Evolutionary conservation across 2,329 filamentous ascomycete species (phyloP), one percentile per base, ranked within the genome.

Genomic region (Bipolaris cookei): DNA sequence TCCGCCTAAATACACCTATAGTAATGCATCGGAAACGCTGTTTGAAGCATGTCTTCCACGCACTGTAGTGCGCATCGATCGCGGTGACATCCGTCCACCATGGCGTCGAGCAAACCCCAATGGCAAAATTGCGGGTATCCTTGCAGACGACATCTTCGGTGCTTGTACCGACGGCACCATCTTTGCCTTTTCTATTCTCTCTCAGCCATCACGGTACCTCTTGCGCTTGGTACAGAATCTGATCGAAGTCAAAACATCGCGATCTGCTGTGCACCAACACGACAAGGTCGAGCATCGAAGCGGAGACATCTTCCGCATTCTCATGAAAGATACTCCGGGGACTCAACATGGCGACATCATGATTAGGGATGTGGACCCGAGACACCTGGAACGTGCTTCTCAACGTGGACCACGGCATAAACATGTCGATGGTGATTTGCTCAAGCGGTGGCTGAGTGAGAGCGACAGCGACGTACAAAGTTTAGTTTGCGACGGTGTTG

Each of bases 171-270:
- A 84, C 54, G 84, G 84, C 32, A 78, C 80, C 1, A 67, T 86
- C 13, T 79, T 81, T 41, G 73, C 78, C 14, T 89, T 97, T 65
- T 84, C 84, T 1, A 77, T 93, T 13, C 77, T 98, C 0, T 79
- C 82, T 8, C 68, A 83, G 16, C 76, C 84, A 2, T 83, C 88
- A 6, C 90, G 89, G 85, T 82, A 83, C 6, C 80, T 96, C 3
- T 80, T 98, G 4, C 83, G 84, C 55, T 86, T 94, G 61, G 71
- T 97, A 1, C 88, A 96, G 68, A 88, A 89, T 56, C 72, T 96
- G 30, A 66, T 76, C 23, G 64, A 69, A 32, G 62, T 56, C 8
- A 69, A 70, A 44, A 48, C 52, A 6, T 57, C 45, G 3, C 59
- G 64, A 6, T 58, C 67, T 4, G 60, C 58, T 6, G 48, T 48